phyloP scores from a whole-genome alignment of 768 basidiomycete species.

The Saitozyma sp. region DNA sequence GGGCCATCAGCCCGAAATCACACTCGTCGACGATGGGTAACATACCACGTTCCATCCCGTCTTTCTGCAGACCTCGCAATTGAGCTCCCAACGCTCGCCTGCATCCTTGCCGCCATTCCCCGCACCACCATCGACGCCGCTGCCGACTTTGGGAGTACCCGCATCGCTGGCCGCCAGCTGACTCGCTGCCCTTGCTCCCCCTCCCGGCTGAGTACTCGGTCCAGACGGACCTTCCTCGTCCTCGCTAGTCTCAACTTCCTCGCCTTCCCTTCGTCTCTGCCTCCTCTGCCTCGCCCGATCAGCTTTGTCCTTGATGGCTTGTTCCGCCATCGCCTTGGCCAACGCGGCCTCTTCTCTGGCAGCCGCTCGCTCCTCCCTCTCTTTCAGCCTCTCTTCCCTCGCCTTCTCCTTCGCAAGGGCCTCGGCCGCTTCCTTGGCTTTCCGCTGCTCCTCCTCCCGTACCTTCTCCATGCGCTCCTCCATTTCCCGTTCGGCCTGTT shows the following conservation, averaged over 20 bases:
- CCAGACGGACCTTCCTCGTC: too few relatives aligned
- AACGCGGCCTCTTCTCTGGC: constrained; percentile 51
- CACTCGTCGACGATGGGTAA: constrained; percentile 10
- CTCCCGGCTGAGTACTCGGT: background rate
- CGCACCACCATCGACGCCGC: too few relatives aligned
- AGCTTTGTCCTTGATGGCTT: constrained; percentile 37
- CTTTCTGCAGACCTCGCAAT: constrained; percentile 80
- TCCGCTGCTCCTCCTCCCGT: constrained; percentile 36
- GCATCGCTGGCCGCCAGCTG: background rate
- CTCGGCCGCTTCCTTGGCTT: constrained; percentile 25
- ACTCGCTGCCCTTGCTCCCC: background rate
- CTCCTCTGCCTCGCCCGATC: constrained; percentile 36
- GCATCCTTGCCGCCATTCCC: background rate
- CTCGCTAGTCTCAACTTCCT: constrained; percentile 11
- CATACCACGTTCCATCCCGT: constrained; percentile 72
- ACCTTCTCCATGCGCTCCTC: constrained; percentile 50
- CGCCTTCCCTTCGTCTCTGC: constrained; percentile 34
- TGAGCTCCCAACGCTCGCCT: constrained; percentile 74
- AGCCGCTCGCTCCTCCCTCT: constrained; percentile 17
- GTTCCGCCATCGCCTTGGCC: constrained; percentile 36
- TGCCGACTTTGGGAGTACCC: too few relatives aligned
- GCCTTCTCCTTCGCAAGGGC: constrained; percentile 1
- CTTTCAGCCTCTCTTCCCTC: constrained; percentile 2
- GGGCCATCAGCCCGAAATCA: constrained; percentile 9
- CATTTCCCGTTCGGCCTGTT: constrained; percentile 56